These are phyloP conservation scores for Sporothrix inflata DNA, from an alignment of 2,329 filamentous ascomycete species.

Conservation along the genomic window DNA sequence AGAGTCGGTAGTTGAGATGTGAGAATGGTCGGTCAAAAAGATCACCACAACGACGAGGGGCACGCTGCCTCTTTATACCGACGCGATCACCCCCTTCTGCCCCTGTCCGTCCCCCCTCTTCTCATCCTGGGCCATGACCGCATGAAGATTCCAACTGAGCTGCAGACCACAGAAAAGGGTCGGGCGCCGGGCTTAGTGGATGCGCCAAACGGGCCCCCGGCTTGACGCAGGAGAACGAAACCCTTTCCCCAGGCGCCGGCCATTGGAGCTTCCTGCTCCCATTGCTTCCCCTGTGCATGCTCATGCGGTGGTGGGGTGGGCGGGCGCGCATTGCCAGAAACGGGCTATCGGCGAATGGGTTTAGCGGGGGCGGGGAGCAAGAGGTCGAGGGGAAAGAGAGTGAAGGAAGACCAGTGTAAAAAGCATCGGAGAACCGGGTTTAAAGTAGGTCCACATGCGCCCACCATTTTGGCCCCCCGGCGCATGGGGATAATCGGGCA, in stretches of 20 bases:
- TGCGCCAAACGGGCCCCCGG: not conserved
- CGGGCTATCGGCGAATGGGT: not conserved
- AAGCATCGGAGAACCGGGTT: not conserved
- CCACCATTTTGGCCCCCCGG: not conserved
- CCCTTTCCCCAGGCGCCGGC: not conserved
- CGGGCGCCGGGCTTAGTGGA: not conserved
- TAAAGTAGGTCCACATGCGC: not conserved
- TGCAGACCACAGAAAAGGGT: not conserved
- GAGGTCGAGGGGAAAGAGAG: not conserved
- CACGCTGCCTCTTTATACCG: constrained; percentile 5
- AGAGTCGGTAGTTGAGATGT: not conserved
- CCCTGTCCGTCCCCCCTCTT: not conserved
- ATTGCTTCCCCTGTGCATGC: too few species aligned
- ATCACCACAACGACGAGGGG: not conserved
- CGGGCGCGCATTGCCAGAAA: not conserved
- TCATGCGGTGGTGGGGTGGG: not conserved
- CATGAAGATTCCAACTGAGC: constrained; percentile 2
- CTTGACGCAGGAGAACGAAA: constrained; percentile 2
- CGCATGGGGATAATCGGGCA: not conserved
- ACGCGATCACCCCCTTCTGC: not conserved
- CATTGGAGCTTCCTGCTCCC: too few species aligned
- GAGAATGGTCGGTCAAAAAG: not conserved
- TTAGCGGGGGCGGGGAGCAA: not conserved
- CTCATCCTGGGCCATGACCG: not conserved
- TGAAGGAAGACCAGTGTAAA: too few species aligned